Percentiles rank a stretch among this genome's conserved stretches.
phyloP scores from a whole-genome alignment of 768 basidiomycete species.

The Holtermannia corniformis region DNA sequence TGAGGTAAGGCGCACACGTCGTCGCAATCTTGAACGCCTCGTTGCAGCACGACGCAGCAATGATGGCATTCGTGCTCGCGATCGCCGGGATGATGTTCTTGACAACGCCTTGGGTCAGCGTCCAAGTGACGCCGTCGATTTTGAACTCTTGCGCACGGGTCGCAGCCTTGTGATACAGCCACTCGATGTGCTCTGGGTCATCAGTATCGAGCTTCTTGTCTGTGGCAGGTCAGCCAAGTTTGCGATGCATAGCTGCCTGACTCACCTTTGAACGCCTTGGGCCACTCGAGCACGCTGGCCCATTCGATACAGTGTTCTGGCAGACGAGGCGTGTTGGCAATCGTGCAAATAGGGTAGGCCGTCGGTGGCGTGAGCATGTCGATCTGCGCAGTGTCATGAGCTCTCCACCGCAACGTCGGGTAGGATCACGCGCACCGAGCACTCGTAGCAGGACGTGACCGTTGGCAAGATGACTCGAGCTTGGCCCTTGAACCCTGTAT shows the following conservation, averaged over 20 bases:
- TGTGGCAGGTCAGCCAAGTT: slow-evolving; percentile 30
- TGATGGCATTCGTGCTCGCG: slow-evolving; percentile 96
- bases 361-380: slow-evolving; percentile 98
- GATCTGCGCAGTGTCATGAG: slow-evolving; percentile 41
- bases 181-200: slow-evolving; percentile 90
- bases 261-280: slow-evolving; percentile 76
- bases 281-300: slow-evolving; percentile 98
- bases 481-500: slow-evolving; percentile 91
- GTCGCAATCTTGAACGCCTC: slow-evolving; percentile 99
- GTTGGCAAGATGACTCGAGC: slow-evolving; percentile 93
- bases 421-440: slow-evolving; percentile 60
- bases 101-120: slow-evolving; percentile 92
- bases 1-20: slow-evolving; percentile 81
- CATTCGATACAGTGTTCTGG: slow-evolving; percentile 99
- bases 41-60: slow-evolving; percentile 95
- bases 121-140: slow-evolving; percentile 98
- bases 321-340: slow-evolving; percentile 93
- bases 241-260: background rate
- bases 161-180: slow-evolving; percentile 74
- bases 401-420: background rate
- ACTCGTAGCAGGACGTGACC: slow-evolving; percentile 93
- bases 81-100: slow-evolving; percentile 99
- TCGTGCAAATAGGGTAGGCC: slow-evolving; percentile 95
- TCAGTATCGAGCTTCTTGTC: slow-evolving; percentile 97
- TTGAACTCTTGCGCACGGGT: slow-evolving; percentile 86